Evolutionary conservation across 176 grass and related monocot genomes (phyloP).

Genomic region (Oryza meridionalis): DNA sequence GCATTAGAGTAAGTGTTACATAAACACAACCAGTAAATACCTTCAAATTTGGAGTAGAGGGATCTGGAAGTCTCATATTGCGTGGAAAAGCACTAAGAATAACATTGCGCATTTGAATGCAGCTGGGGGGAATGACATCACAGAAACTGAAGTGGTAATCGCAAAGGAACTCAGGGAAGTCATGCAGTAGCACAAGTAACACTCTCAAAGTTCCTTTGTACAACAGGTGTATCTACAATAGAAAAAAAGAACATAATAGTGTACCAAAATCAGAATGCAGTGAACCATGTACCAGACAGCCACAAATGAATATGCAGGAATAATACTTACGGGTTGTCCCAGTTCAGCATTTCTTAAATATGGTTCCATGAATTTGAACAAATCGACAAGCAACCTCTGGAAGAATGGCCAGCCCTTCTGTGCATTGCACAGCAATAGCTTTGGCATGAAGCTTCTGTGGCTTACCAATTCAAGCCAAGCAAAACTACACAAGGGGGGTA

Average conservation of each 20-base stretch:
- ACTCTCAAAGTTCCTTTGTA: conserved; percentile 94
- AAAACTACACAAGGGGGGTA: conserved; percentile 55
- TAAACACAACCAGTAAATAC: conserved; percentile 43
- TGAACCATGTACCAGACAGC: background rate
- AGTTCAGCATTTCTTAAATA: conserved; percentile 91
- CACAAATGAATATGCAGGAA: conserved; percentile 29
- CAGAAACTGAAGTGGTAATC: conserved; percentile 99
- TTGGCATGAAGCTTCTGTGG: conserved; percentile 93
- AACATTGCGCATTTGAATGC: conserved; percentile 99
- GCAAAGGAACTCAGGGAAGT: conserved; percentile 97
- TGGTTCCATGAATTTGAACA: conserved; percentile 98
- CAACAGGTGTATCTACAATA: conserved; percentile 75
- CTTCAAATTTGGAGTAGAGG: conserved; percentile 97
- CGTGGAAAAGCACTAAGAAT: conserved; percentile 97
- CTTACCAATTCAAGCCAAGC: conserved; percentile 98
- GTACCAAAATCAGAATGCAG: conserved; percentile 22
- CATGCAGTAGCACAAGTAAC: conserved; percentile 91
- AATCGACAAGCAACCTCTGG: conserved; percentile 88
- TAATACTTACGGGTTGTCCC: conserved; percentile 67
- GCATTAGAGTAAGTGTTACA: background rate
- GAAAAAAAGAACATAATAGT: background rate
- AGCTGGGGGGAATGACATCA: conserved; percentile 91
- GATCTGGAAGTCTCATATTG: conserved; percentile 98
- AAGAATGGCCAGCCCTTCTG: conserved; percentile 95
- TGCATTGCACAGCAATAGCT: conserved; percentile 75